Evolutionary conservation across 1,284 basidiomycete species (phyloP).

Genomic region (Ustilago vetiveriae): DNA sequence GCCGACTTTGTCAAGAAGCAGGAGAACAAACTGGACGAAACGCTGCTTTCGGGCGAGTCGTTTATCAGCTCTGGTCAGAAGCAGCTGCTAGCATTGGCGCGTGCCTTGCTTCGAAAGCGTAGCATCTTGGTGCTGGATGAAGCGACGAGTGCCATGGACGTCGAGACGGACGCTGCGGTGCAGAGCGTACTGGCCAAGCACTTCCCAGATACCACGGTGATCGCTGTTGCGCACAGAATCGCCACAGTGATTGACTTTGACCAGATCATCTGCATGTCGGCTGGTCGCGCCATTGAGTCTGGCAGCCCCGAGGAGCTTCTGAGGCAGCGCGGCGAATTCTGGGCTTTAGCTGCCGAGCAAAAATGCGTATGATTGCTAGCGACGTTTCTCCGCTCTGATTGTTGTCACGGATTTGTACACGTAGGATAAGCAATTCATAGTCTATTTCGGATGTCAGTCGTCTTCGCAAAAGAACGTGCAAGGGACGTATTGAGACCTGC

Average conservation of each 20-base stretch:
- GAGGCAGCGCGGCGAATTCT: slow-evolving; percentile 40
- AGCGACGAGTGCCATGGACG: slow-evolving; percentile 54
- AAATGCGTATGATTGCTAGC: slow-evolving; percentile 33
- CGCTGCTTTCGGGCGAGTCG: slow-evolving; percentile 24
- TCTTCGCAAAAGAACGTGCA: too few relatives aligned
- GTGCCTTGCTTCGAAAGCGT: slow-evolving; percentile 71
- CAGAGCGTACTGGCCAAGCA: slow-evolving; percentile 72
- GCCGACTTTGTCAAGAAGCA: slow-evolving; percentile 52
- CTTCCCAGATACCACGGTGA: slow-evolving; percentile 54
- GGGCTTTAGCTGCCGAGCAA: slow-evolving; percentile 54
- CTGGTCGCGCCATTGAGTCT: slow-evolving; percentile 75
- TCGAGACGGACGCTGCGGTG: slow-evolving; percentile 69
- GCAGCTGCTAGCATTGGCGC: slow-evolving; percentile 69
- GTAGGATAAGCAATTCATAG: background rate
- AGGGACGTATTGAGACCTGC: too few relatives aligned
- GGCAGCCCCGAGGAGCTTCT: slow-evolving; percentile 47
- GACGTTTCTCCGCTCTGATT: background rate
- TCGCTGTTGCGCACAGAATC: slow-evolving; percentile 72
- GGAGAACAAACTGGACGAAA: slow-evolving; percentile 44
- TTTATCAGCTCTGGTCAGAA: slow-evolving; percentile 58
- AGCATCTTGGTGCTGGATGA: slow-evolving; percentile 73
- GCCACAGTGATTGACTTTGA: slow-evolving; percentile 81
- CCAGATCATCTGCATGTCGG: slow-evolving; percentile 79
- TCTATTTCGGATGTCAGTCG: background rate
- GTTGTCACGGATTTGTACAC: background rate